These are phyloP conservation scores for Fusarium sp. DNA, from an alignment of 2,329 filamentous ascomycete species.

Conservation along the genomic window DNA sequence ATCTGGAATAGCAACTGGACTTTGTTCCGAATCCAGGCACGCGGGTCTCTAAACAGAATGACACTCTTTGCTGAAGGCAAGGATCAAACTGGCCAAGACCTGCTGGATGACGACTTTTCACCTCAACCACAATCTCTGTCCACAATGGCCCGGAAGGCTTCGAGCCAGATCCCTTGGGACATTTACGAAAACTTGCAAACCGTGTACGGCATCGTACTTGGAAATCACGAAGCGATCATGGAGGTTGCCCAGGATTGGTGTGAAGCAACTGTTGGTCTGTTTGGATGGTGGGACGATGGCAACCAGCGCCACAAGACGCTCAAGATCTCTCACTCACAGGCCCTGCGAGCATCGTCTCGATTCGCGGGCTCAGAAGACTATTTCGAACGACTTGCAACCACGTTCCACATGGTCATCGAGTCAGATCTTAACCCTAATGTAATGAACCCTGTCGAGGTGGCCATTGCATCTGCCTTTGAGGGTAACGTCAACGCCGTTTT, in stretches of 20 bases:
- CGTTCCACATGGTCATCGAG: constrained; percentile 72
- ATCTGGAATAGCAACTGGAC: constrained; percentile 82
- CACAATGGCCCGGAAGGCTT: constrained; percentile 76
- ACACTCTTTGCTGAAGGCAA: constrained; percentile 80
- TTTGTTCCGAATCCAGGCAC: constrained; percentile 78
- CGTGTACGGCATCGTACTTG: constrained; percentile 81
- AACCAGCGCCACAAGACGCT: constrained; percentile 57
- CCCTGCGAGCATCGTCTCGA: constrained; percentile 50
- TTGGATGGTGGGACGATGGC: constrained; percentile 93
- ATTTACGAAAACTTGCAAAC: constrained; percentile 85
- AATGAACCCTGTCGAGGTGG: constrained; percentile 78
- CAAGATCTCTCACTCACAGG: constrained; percentile 52
- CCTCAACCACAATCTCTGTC: constrained; percentile 62
- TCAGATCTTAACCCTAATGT: constrained; percentile 80
- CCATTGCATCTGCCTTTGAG: constrained; percentile 81
- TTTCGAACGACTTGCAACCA: constrained; percentile 72
- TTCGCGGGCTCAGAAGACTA: constrained; percentile 71
- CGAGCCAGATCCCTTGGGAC: constrained; percentile 87
- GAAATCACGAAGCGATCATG: constrained; percentile 76
- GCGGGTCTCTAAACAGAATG: constrained; percentile 72
- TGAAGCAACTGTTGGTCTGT: constrained; percentile 82
- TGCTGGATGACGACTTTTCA: constrained; percentile 46
- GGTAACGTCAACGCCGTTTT: constrained; percentile 80
- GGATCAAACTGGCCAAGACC: constrained; percentile 54
- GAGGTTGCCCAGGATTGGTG: constrained; percentile 87